phyloP scores from a whole-genome alignment of 208 protist species.

The Acanthamoeba castellanii region DNA sequence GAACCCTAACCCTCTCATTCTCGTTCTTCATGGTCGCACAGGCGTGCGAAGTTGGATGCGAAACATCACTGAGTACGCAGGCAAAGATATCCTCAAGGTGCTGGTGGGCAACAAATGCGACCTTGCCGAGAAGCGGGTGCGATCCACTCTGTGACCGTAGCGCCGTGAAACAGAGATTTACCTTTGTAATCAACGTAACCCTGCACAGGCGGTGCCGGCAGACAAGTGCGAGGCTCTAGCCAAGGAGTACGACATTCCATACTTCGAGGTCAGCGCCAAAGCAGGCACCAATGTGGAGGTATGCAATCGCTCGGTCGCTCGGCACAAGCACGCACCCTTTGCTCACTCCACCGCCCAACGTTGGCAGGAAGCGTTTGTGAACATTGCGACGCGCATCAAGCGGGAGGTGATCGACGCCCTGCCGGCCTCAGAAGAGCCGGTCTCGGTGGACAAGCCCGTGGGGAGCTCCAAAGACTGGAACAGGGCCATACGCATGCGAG shows the following conservation, averaged over 20 bases:
- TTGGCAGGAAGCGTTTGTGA: too few relatives aligned
- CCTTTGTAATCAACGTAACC: background rate
- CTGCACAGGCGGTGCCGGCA: background rate
- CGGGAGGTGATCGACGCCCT: too few relatives aligned
- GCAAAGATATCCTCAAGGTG: background rate
- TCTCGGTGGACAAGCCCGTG: too few relatives aligned
- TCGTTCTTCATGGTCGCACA: background rate
- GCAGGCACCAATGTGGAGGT: background rate
- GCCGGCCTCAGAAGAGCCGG: too few relatives aligned
- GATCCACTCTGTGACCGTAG: background rate
- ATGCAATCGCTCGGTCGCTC: too few relatives aligned
- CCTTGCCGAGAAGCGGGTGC: background rate
- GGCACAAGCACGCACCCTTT: too few relatives aligned
- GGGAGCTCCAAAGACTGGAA: too few relatives aligned
- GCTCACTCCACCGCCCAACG: too few relatives aligned
- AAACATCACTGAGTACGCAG: background rate
- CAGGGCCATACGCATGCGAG: too few relatives aligned
- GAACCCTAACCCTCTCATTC: background rate
- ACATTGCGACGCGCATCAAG: too few relatives aligned
- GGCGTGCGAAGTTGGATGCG: background rate
- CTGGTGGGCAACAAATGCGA: constrained; percentile 25
- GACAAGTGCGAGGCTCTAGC: background rate
- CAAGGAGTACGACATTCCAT: background rate
- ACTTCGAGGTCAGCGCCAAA: background rate
- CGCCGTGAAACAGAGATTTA: background rate